Conservation (phyloP, 495 filamentous ascomycete genomes). For the Neurospora sp. region DNA sequence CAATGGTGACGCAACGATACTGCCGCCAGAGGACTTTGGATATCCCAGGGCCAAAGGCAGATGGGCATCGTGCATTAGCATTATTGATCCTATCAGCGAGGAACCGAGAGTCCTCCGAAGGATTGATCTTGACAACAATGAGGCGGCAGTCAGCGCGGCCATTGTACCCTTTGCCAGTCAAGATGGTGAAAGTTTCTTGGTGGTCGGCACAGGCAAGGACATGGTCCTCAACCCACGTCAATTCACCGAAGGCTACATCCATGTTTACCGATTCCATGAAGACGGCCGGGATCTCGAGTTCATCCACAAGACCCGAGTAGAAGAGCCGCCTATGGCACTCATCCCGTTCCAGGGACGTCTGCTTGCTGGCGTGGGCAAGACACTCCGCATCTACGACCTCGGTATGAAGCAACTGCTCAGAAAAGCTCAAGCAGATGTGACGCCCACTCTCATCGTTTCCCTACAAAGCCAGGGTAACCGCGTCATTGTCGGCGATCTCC, state of each 20-base stretch:
- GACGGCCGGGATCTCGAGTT: slow-evolving; percentile 82
- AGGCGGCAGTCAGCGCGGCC: slow-evolving; percentile 80
- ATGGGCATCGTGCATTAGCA: slow-evolving; percentile 91
- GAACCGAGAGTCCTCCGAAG: slow-evolving; percentile 57
- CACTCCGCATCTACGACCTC: slow-evolving; percentile 79
- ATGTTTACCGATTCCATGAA: slow-evolving; percentile 85
- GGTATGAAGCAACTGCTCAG: slow-evolving; percentile 84
- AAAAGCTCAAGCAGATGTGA: slow-evolving; percentile 75
- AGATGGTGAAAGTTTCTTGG: slow-evolving; percentile 79
- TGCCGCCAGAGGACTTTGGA: slow-evolving; percentile 81
- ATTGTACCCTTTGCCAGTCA: slow-evolving; percentile 77
- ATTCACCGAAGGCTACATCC: slow-evolving; percentile 70
- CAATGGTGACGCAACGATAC: slow-evolving; percentile 57
- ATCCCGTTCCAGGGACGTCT: slow-evolving; percentile 87
- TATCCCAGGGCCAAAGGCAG: slow-evolving; percentile 72
- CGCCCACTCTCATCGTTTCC: slow-evolving; percentile 72
- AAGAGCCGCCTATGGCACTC: slow-evolving; percentile 80
- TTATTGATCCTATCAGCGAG: slow-evolving; percentile 71
- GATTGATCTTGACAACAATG: slow-evolving; percentile 79
- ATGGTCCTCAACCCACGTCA: slow-evolving; percentile 67
- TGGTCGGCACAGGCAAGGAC: slow-evolving; percentile 89
- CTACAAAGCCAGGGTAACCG: slow-evolving; percentile 86
- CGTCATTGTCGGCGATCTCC: slow-evolving; percentile 84
- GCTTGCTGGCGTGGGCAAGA: slow-evolving; percentile 70
- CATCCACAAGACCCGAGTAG: slow-evolving; percentile 89